Base-by-base conservation (phyloP, 2,329 filamentous ascomycete genomes). In the Paraphoma sp. region DNA sequence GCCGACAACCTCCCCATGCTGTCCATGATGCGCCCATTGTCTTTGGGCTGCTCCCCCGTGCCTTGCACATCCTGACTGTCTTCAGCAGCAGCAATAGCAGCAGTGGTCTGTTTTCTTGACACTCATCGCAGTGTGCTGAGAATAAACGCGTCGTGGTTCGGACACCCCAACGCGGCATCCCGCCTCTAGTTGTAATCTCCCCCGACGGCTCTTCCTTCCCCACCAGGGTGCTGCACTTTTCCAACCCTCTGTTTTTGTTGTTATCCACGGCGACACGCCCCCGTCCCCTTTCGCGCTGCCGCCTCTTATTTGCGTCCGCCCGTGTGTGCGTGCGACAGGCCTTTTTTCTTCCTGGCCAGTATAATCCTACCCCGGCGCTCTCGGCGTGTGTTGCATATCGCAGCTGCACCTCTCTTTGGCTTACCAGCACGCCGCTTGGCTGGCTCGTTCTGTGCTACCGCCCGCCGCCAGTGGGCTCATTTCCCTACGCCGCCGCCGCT, bases 391-490 rank as follows among this genome's bases (percentile, higher is more conserved):
- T 59, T 64, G 62, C 61, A 65, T 63, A 57, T 58, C 56, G 52
- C 54, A 53, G 55, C 69, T 69, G 65, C 67, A 69, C 61, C 63
- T 70, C 67, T 68, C 59, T 64, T 69, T 71, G 70, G 63, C 67
- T 47, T 53, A 54, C 55, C 46, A 60, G 62, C 42, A 23, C 23
- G 23, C 63, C 60, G 59, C 66, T 68, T 67, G 67, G 68, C 67
- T 54, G 58, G 56, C 69, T 61, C 54, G 44, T 60, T 65, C 52
- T 55, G 61, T 59, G 49, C 58, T 56, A 56, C 57, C 47, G 45
- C 45, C 62, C 49, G 59, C 63, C 60, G 54, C 67, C 69, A 70
- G 60, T 71, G 58, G 68, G 63, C 67, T 63, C 56, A 56, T 50
- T 59, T 70, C 59, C 70, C 69, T 72, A n/a, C n/a, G n/a, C 59